These are phyloP conservation scores for Blumeria hordei DNA, from an alignment of 2,329 filamentous ascomycete species.

Conservation along the genomic window DNA sequence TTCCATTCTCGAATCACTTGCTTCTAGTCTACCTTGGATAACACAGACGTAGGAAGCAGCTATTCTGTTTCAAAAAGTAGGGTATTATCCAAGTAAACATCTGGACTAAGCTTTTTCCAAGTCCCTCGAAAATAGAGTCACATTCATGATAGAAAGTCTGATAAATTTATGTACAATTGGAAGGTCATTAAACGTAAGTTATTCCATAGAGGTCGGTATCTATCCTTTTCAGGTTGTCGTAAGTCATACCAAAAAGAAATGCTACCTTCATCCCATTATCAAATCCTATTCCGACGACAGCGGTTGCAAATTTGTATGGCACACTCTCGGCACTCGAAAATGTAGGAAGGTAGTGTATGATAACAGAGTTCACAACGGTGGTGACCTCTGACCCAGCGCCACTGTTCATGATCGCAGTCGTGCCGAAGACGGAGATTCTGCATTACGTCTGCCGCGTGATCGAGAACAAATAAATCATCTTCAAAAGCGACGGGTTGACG, in stretches of 20 bases:
- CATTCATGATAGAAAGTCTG: too few species aligned
- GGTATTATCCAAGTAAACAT: too few species aligned
- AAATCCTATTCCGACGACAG: neutral
- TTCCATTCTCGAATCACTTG: too few species aligned
- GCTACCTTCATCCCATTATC: neutral
- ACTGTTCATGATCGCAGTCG: slow-evolving; percentile 18
- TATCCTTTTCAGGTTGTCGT: too few species aligned
- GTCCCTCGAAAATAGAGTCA: too few species aligned
- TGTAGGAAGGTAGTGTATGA: slow-evolving; percentile 18
- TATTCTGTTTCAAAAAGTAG: too few species aligned
- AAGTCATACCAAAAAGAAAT: neutral
- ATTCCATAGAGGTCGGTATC: too few species aligned
- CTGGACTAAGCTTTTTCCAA: too few species aligned
- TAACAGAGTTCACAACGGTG: slow-evolving; percentile 22
- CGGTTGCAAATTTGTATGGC: slow-evolving; percentile 10
- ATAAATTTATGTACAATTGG: neutral
- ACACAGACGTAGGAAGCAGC: too few species aligned
- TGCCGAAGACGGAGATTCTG: slow-evolving; percentile 17
- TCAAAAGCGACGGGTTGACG: slow-evolving; percentile 3
- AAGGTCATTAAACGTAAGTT: neutral
- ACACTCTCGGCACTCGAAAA: slow-evolving; percentile 24
- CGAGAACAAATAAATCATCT: neutral
- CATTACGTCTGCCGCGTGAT: slow-evolving; percentile 7
- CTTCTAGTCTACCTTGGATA: too few species aligned
- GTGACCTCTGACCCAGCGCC: slow-evolving; percentile 16